A percentile compares a stretch with the other conserved stretches of the same genome.
Evolutionary conservation across 1,284 basidiomycete genomes (phyloP).

Genomic region (Trichosporon faecale): DNA sequence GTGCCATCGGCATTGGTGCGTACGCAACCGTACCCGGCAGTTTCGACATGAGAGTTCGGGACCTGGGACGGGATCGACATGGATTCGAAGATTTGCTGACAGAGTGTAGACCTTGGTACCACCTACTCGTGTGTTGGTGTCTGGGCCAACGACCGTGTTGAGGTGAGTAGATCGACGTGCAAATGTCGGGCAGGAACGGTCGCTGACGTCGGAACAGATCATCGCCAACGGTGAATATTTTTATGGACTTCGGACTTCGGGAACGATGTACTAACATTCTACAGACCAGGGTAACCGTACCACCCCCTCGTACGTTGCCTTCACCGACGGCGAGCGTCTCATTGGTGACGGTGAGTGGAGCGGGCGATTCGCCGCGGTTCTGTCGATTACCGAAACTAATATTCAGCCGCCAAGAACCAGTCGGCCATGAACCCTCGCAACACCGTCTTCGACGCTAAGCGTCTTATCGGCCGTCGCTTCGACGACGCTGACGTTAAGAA

Average conservation of each 20-base stretch:
- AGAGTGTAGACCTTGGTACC: slow-evolving; percentile 52
- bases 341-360: slow-evolving; percentile 71
- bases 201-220: slow-evolving; percentile 60
- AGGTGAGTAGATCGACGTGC: slow-evolving; percentile 25
- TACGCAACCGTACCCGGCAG: slow-evolving; percentile 16
- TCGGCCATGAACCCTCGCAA: slow-evolving; percentile 93
- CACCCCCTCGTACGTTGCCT: slow-evolving; percentile 98
- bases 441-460: slow-evolving; percentile 96
- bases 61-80: neutral
- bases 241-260: neutral
- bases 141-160: slow-evolving; percentile 98
- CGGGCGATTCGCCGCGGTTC: neutral
- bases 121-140: slow-evolving; percentile 75
- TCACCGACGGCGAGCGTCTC: slow-evolving; percentile 94
- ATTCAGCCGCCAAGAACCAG: slow-evolving; percentile 87
- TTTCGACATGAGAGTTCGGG: neutral
- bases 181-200: neutral
- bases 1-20: slow-evolving; percentile 86
- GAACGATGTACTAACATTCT: slow-evolving; percentile 13
- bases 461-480: slow-evolving; percentile 92
- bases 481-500: slow-evolving; percentile 66
- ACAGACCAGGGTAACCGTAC: slow-evolving; percentile 93
- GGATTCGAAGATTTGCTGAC: slow-evolving; percentile 14
- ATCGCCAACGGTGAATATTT: slow-evolving; percentile 72
- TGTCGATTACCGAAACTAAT: neutral